Percentiles rank a stretch among this genome's conserved stretches.
Evolutionary conservation across 768 basidiomycete genomes (phyloP).

Genomic region (Leccinellum rugosiceps): DNA sequence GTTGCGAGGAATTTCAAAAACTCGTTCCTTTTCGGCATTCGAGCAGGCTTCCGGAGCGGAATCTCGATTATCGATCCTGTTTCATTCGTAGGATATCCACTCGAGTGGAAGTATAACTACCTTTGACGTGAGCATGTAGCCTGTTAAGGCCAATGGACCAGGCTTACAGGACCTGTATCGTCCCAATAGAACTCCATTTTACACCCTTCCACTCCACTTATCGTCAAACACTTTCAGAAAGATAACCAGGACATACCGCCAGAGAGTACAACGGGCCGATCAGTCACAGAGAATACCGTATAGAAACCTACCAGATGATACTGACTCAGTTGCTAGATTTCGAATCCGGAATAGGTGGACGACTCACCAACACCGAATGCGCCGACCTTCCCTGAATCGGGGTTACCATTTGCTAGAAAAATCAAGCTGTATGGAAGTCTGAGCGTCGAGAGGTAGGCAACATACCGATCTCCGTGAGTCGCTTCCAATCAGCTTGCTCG

Average conservation of each 20-base stretch:
- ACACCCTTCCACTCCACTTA: conserved; percentile 43
- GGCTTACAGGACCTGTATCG: too few relatives aligned
- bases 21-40: conserved; percentile 76
- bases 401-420: conserved; percentile 78
- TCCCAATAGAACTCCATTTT: conserved; percentile 97
- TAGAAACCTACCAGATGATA: conserved; percentile 54
- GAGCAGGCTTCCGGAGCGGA: conserved; percentile 69
- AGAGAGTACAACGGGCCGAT: conserved; percentile 72
- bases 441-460: background rate
- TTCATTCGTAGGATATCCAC: background rate
- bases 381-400: conserved; percentile 92
- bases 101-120: conserved; percentile 68
- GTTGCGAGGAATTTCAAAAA: conserved; percentile 85
- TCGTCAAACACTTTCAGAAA: conserved; percentile 1
- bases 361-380: conserved; percentile 77
- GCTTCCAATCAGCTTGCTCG: conserved; percentile 80
- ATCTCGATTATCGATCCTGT: conserved; percentile 83
- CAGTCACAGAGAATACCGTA: conserved; percentile 75
- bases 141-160: background rate
- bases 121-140: background rate
- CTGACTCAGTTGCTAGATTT: background rate
- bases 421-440: background rate
- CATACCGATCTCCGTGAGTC: conserved; percentile 87
- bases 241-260: conserved; percentile 45
- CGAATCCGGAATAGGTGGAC: too few relatives aligned